Evolutionary conservation across 2,329 filamentous ascomycete species (phyloP).

Genomic region (Dendryphion nanum): DNA sequence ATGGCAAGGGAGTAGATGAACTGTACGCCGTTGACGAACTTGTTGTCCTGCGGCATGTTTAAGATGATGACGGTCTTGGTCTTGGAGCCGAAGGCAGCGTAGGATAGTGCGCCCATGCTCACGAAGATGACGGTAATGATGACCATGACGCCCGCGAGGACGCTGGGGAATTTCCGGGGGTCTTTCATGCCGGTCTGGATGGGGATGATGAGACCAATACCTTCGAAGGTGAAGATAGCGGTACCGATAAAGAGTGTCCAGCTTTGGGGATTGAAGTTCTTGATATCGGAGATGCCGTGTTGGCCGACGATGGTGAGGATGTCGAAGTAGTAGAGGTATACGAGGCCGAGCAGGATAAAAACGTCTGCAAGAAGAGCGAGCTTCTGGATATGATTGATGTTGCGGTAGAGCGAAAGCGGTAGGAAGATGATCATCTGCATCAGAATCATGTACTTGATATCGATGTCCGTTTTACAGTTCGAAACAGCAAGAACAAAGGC

Average conservation of each 20-base stretch:
- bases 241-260: constrained; percentile 99
- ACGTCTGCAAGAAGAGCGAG: constrained; percentile 90
- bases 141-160: constrained; percentile 88
- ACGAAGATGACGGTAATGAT: constrained; percentile 90
- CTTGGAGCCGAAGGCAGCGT: constrained; percentile 90
- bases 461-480: constrained; percentile 79
- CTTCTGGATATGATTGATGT: constrained; percentile 96
- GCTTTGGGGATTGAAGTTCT: constrained; percentile 82
- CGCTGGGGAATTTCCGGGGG: constrained; percentile 83
- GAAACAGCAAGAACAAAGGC: constrained; percentile 92
- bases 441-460: constrained; percentile 85
- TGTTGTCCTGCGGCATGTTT: constrained; percentile 93
- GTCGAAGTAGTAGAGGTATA: constrained; percentile 96
- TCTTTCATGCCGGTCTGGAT: constrained; percentile 97
- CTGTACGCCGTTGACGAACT: constrained; percentile 92
- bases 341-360: constrained; percentile 88
- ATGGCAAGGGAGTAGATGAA: constrained; percentile 99
- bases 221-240: constrained; percentile 98
- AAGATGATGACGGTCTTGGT: constrained; percentile 96
- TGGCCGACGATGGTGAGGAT: constrained; percentile 74
- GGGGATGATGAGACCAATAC: constrained; percentile 94
- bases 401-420: constrained; percentile 87
- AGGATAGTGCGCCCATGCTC: constrained; percentile 87
- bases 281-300: constrained; percentile 77
- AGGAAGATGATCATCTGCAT: constrained; percentile 96